Conservation (phyloP, 352 stramenopile genomes). For the Phytophthora kernoviae region DNA sequence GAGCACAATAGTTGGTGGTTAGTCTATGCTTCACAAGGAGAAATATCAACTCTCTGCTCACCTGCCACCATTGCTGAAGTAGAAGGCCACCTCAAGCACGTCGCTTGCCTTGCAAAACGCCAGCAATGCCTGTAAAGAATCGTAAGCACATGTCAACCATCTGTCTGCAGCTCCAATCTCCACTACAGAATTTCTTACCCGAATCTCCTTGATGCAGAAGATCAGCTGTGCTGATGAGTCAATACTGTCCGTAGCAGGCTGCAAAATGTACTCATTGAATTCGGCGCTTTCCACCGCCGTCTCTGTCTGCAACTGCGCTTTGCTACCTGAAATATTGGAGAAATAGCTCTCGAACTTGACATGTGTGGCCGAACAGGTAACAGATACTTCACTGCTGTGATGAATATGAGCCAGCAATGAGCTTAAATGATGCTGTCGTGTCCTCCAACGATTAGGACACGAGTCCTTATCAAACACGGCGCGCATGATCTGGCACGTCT, state of each 20-base stretch:
- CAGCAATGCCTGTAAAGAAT: conserved; percentile 44
- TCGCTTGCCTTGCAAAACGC: conserved; percentile 83
- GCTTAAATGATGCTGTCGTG: conserved; percentile 73
- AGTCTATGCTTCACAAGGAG: background rate
- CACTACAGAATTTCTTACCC: conserved; percentile 30
- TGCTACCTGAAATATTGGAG: conserved; percentile 60
- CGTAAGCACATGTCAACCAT: conserved; percentile 4
- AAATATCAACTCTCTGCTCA: conserved; percentile 14
- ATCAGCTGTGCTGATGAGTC: conserved; percentile 75
- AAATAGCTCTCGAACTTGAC: conserved; percentile 88
- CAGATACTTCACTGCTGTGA: conserved; percentile 77
- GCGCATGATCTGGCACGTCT: conserved; percentile 78
- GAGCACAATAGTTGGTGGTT: conserved; percentile 2
- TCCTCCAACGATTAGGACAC: conserved; percentile 59
- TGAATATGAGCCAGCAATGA: conserved; percentile 83
- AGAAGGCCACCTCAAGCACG: conserved; percentile 74
- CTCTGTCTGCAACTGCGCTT: conserved; percentile 83
- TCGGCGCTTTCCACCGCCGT: conserved; percentile 79
- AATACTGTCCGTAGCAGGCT: conserved; percentile 35
- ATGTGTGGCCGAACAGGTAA: conserved; percentile 65
- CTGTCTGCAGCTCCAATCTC: background rate
- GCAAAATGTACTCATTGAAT: conserved; percentile 75
- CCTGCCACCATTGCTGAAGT: conserved; percentile 72
- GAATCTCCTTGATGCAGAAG: conserved; percentile 85
- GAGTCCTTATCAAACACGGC: conserved; percentile 70